These are phyloP conservation scores for Clarireedia hainanense DNA, from an alignment of 2,329 filamentous ascomycete species.

Conservation along the genomic window DNA sequence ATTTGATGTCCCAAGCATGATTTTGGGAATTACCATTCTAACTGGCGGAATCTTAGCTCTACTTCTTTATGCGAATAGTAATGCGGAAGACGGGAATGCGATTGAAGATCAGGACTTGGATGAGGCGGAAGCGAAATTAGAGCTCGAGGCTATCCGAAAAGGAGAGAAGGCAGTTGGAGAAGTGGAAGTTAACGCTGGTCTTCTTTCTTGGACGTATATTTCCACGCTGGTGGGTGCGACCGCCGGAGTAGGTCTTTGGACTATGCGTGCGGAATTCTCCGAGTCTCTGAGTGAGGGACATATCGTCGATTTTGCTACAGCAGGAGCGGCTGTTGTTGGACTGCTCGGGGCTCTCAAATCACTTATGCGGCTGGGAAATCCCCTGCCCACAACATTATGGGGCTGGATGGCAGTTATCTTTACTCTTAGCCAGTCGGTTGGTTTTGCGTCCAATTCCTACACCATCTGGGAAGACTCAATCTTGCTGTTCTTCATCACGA, in stretches of 20 bases:
- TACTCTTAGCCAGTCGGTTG: conserved; percentile 78
- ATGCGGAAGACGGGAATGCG: conserved; percentile 46
- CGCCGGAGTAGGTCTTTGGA: conserved; percentile 18
- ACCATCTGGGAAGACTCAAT: conserved; percentile 99
- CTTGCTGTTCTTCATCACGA: conserved; percentile 80
- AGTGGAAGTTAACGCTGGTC: conserved; percentile 20
- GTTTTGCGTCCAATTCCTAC: conserved; percentile 96
- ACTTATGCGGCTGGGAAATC: conserved; percentile 33
- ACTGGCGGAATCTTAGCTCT: conserved; percentile 60
- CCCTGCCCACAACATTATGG: conserved; percentile 73
- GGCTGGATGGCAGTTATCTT: conserved; percentile 79
- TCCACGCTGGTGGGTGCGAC: conserved; percentile 22
- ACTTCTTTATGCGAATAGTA: conserved; percentile 61
- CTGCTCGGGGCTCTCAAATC: conserved; percentile 34
- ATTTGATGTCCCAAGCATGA: conserved; percentile 84
- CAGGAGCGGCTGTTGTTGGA: conserved; percentile 19
- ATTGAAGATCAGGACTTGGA: conserved; percentile 52
- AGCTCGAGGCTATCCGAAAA: conserved; percentile 35
- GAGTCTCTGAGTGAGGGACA: conserved; percentile 10
- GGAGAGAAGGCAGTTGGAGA: conserved; percentile 14
- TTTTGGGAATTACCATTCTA: conserved; percentile 67
- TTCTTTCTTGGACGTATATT: conserved; percentile 19
- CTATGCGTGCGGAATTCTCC: conserved; percentile 5
- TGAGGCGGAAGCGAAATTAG: conserved; percentile 49
- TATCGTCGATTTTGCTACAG: conserved; percentile 19